A percentile compares a stretch with the other conserved stretches of the same genome.
phyloP scores from a whole-genome alignment of 164 flowering plant species.

The Protea cynaroides region DNA sequence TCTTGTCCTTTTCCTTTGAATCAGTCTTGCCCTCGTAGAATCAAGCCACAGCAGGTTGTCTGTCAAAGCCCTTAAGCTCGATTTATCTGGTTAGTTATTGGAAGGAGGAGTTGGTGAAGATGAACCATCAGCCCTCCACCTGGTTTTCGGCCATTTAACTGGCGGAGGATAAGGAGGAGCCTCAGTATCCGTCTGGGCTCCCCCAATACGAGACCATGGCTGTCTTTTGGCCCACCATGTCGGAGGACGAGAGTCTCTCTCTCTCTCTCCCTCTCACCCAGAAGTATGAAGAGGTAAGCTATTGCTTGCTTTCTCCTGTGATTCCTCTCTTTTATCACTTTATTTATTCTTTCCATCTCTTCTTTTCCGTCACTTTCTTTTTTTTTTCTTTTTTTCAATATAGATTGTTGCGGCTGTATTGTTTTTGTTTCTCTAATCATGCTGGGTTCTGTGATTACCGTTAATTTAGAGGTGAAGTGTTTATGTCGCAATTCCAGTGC shows the following conservation, averaged over 20 bases:
- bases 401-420: too few relatives aligned
- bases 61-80: slow-evolving; percentile 45
- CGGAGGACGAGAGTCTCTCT: slow-evolving; percentile 81
- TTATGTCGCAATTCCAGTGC: not conserved
- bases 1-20: too few relatives aligned
- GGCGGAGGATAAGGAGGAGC: slow-evolving; percentile 71
- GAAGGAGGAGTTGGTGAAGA: slow-evolving; percentile 62
- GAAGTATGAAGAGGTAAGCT: slow-evolving; percentile 85
- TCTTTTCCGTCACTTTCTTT: not conserved
- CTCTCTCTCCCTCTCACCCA: too few relatives aligned
- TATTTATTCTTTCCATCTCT: not conserved
- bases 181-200: slow-evolving; percentile 87
- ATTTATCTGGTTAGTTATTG: slow-evolving; percentile 69
- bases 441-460: not conserved
- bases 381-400: too few relatives aligned
- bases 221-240: slow-evolving; percentile 86
- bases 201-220: slow-evolving; percentile 83
- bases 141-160: slow-evolving; percentile 32
- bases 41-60: slow-evolving; percentile 2
- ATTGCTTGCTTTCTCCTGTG: not conserved
- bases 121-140: slow-evolving; percentile 30
- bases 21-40: slow-evolving; percentile 12
- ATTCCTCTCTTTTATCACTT: not conserved
- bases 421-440: too few relatives aligned
- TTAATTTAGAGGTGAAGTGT: not conserved